Conservation (phyloP, 345 rosid species). For the Arabis hirsuta region DNA sequence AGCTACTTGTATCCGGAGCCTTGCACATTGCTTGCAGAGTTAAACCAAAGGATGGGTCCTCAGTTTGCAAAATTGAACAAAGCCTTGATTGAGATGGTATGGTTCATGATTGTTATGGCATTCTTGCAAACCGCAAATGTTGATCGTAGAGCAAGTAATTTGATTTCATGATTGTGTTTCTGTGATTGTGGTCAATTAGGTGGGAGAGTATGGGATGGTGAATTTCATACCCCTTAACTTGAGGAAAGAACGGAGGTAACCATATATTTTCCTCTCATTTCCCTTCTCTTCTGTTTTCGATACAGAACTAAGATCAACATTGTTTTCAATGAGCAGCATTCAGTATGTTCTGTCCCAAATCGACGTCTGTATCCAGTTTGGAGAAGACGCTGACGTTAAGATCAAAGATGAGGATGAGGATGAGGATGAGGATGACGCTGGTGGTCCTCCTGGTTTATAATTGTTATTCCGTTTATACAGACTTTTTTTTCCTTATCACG, state of each 20-base stretch:
- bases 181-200: conserved; percentile 47
- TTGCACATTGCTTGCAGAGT: conserved; percentile 64
- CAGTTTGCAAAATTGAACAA: conserved; percentile 79
- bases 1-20: conserved; percentile 92
- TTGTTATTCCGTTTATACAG: not conserved
- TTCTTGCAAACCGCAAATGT: not conserved
- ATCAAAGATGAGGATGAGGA: conserved; percentile 74
- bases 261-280: conserved; percentile 3
- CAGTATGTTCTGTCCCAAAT: conserved; percentile 76
- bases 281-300: not conserved
- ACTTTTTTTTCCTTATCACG: not conserved
- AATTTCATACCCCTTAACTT: conserved; percentile 81
- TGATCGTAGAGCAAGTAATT: not conserved
- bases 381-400: conserved; percentile 95
- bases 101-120: not conserved
- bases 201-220: conserved; percentile 89
- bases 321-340: conserved; percentile 53
- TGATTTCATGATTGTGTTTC: conserved; percentile 14
- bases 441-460: conserved; percentile 12
- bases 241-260: conserved; percentile 77
- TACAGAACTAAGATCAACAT: not conserved
- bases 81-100: conserved; percentile 75
- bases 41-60: conserved; percentile 82
- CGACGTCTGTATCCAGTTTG: conserved; percentile 79
- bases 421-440: conserved; percentile 51